A percentile compares a stretch with the other conserved stretches of the same genome.
Evolutionary conservation across 208 protist species (phyloP).

Genomic region (Porcisia deanei): DNA sequence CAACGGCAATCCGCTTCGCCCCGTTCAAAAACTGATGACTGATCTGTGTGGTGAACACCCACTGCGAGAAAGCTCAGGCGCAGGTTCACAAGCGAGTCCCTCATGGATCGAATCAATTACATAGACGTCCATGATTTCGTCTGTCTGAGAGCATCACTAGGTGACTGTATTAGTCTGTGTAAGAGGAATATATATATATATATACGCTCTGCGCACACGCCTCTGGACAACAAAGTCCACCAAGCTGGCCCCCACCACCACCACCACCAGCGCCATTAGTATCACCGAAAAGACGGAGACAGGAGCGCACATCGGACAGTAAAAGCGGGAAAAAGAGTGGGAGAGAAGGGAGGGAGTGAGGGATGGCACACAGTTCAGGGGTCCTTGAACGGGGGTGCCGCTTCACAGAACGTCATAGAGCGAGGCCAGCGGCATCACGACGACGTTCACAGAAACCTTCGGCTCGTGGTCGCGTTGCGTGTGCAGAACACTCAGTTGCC

Average conservation of each 20-base stretch:
- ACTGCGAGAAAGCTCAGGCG: neutral
- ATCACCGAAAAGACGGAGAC: neutral
- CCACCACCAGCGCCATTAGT: too few relatives aligned
- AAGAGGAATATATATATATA: neutral
- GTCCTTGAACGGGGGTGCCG: neutral
- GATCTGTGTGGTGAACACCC: neutral
- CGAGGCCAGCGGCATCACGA: slow-evolving; percentile 55
- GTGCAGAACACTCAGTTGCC: slow-evolving; percentile 79
- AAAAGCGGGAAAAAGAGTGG: too few relatives aligned
- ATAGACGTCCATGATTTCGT: neutral
- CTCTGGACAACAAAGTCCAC: neutral
- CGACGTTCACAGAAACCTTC: slow-evolving; percentile 69
- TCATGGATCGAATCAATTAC: neutral
- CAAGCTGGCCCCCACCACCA: too few relatives aligned
- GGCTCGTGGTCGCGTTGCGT: slow-evolving; percentile 58
- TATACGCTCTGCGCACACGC: too few relatives aligned
- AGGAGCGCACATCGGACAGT: neutral
- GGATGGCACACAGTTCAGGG: too few relatives aligned
- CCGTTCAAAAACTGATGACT: neutral
- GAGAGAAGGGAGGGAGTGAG: neutral
- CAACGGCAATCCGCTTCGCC: neutral
- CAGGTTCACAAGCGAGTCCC: neutral
- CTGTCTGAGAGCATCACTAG: neutral
- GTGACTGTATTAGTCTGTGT: neutral
- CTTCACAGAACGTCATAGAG: slow-evolving; percentile 20